Percentiles rank a stretch among this genome's conserved stretches.
Conservation (phyloP, 176 grass and related monocot species). For the Oryza glumipatula region DNA sequence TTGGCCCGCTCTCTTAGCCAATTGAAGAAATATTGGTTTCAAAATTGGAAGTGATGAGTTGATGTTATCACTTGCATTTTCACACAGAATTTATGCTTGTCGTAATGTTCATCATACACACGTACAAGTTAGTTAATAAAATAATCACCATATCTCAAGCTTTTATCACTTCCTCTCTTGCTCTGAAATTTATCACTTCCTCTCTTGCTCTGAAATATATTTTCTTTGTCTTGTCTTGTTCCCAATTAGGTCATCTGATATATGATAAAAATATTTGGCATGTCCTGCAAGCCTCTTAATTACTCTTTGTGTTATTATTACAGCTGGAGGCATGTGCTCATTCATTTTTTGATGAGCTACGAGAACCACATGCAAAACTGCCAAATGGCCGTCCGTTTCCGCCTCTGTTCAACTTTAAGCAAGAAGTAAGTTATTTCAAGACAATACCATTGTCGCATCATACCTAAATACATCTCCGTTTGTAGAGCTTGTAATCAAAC, state of each 20-base stretch:
- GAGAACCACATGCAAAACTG: constrained; percentile 54
- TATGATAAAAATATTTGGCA: background rate
- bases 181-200: background rate
- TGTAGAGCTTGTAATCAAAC: background rate
- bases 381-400: constrained; percentile 66
- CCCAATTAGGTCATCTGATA: background rate
- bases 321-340: constrained; percentile 68
- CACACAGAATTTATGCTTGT: background rate
- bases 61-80: background rate
- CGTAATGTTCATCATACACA: background rate
- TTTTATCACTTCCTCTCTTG: constrained; percentile 1
- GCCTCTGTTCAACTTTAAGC: constrained; percentile 63
- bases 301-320: constrained; percentile 25
- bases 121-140: background rate
- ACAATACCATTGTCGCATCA: background rate
- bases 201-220: constrained; percentile 8
- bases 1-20: background rate
- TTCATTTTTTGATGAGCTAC: constrained; percentile 64
- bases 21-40: background rate
- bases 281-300: background rate
- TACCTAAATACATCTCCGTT: background rate
- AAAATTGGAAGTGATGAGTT: background rate
- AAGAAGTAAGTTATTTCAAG: constrained; percentile 49
- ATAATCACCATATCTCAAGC: background rate
- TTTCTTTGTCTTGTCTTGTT: constrained; percentile 8